phyloP scores from a whole-genome alignment of 2,329 filamentous ascomycete species.

The Teratosphaeria destructans region DNA sequence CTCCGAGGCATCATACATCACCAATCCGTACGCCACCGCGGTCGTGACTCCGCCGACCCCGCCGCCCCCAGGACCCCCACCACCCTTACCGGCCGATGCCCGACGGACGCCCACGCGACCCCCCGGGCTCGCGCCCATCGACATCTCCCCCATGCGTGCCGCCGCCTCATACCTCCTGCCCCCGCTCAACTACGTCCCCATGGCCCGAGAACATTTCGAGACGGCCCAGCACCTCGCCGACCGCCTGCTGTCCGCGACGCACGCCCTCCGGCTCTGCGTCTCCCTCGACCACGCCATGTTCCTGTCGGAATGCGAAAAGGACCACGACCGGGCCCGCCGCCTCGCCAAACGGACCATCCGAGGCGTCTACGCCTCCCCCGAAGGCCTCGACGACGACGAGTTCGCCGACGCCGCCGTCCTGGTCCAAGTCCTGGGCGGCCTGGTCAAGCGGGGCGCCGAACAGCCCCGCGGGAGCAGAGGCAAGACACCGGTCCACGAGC shows the following conservation, averaged over 20 bases:
- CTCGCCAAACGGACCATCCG: constrained; percentile 75
- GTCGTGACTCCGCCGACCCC: constrained; percentile 34
- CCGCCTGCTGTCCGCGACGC: constrained; percentile 68
- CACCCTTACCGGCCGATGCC: constrained; percentile 16
- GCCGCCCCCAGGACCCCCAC: constrained; percentile 25
- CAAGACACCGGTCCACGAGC: not conserved
- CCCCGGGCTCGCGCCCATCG: constrained; percentile 29
- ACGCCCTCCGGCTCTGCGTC: constrained; percentile 78
- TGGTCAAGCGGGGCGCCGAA: constrained; percentile 65
- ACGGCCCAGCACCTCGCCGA: constrained; percentile 68
- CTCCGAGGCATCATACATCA: constrained; percentile 41
- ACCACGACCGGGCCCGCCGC: constrained; percentile 62
- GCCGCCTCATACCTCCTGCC: constrained; percentile 67
- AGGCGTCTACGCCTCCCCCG: constrained; percentile 81
- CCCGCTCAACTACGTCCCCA: constrained; percentile 67
- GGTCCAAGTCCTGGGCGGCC: constrained; percentile 73
- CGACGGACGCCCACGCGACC: constrained; percentile 28
- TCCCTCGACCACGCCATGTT: constrained; percentile 91
- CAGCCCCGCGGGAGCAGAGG: constrained; percentile 6
- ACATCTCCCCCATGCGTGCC: constrained; percentile 24
- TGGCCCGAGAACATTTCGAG: constrained; percentile 70
- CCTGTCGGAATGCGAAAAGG: constrained; percentile 83
- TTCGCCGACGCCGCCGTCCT: constrained; percentile 86
- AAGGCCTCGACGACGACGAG: constrained; percentile 91
- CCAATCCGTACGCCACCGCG: constrained; percentile 38